Percentiles rank a stretch among this genome's conserved stretches.
These are phyloP conservation scores for Scleromitrula shiraiana DNA, from an alignment of 2,329 filamentous ascomycete genomes.

Conservation along the genomic window DNA sequence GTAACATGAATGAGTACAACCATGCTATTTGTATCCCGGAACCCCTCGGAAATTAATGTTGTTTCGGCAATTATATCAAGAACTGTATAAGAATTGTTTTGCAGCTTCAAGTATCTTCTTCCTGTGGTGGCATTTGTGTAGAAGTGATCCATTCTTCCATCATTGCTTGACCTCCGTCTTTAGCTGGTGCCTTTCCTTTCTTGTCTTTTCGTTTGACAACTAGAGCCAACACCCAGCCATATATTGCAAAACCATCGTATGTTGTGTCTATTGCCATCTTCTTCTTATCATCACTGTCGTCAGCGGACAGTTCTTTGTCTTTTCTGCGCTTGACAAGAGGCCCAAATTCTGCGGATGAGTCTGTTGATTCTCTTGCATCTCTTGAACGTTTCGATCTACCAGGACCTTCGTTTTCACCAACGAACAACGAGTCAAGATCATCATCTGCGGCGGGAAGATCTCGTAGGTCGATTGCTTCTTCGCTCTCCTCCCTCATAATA, in stretches of 20 bases:
- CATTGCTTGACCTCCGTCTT: conserved; percentile 50
- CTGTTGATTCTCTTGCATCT: conserved; percentile 22
- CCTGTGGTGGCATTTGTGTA: conserved; percentile 51
- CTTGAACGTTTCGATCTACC: conserved; percentile 26
- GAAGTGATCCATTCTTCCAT: conserved; percentile 83
- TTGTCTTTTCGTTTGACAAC: conserved; percentile 70
- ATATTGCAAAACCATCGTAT: conserved; percentile 95
- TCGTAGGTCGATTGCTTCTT: conserved; percentile 17
- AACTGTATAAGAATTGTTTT: not conserved
- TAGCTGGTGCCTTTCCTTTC: conserved; percentile 31
- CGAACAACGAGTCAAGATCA: conserved; percentile 28
- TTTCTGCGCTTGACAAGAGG: conserved; percentile 37
- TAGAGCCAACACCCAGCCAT: conserved; percentile 84
- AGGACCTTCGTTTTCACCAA: conserved; percentile 28
- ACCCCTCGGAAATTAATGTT: too few species aligned
- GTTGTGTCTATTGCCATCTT: conserved; percentile 78
- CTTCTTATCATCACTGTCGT: conserved; percentile 67
- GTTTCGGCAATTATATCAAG: not conserved
- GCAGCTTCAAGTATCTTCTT: conserved; percentile 10
- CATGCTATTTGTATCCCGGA: too few species aligned
- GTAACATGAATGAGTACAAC: too few species aligned
- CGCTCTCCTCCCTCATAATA: conserved; percentile 22
- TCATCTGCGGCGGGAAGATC: conserved; percentile 22
- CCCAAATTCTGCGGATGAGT: conserved; percentile 24
- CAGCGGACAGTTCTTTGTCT: conserved; percentile 30